Conservation (phyloP, 352 stramenopile species). For the Phytopythium aichiense region DNA sequence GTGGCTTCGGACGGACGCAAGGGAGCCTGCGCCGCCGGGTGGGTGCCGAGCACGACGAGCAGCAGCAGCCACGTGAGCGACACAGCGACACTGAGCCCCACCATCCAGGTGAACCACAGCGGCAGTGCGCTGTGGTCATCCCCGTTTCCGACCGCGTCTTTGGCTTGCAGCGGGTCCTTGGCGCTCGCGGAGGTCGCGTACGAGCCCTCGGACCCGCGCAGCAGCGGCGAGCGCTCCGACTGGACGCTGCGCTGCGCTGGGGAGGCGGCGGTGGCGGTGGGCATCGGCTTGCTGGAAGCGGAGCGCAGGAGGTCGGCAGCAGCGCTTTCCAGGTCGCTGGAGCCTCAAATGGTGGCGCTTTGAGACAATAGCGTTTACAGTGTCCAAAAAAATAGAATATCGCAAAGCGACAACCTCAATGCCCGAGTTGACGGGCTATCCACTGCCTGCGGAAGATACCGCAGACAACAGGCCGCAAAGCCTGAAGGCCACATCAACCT, state of each 20-base stretch:
- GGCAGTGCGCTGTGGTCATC: conserved; percentile 23
- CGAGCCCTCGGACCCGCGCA: conserved; percentile 4
- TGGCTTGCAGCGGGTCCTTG: not conserved
- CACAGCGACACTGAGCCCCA: conserved; percentile 33
- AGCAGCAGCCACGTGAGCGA: conserved; percentile 46
- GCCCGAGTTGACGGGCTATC: no score
- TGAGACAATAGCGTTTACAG: no score
- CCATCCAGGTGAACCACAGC: conserved; percentile 46
- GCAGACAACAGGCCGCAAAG: no score
- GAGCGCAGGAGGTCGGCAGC: no score
- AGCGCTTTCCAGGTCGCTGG: not conserved
- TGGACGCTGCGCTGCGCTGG: not conserved
- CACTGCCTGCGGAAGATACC: no score
- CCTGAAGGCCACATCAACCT: no score
- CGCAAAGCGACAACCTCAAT: no score
- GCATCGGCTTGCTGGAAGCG: not conserved
- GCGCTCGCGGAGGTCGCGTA: not conserved
- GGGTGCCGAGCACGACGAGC: conserved; percentile 26
- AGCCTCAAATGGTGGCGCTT: no score
- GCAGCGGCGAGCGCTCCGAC: conserved; percentile 27
- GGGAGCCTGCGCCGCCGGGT: conserved; percentile 13
- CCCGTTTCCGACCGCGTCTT: not conserved
- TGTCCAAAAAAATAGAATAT: no score
- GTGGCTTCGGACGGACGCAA: not conserved
- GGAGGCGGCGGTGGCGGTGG: not conserved